Conservation (phyloP, 2,329 filamentous ascomycete genomes). For the Calonectria pteridis region DNA sequence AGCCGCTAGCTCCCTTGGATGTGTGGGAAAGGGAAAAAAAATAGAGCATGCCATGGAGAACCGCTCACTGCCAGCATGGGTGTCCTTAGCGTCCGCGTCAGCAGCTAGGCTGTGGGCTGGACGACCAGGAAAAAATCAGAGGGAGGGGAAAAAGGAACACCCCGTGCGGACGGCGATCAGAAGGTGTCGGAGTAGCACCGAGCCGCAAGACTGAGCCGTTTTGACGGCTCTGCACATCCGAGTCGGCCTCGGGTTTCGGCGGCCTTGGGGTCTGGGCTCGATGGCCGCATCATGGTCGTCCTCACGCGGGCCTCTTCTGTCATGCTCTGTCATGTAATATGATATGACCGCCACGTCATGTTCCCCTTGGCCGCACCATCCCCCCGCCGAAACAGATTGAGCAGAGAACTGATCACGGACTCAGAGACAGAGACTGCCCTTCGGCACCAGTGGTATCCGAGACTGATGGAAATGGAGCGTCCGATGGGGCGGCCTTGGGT, state of each 20-base stretch:
- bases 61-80: background rate
- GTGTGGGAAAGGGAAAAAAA: background rate
- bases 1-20: background rate
- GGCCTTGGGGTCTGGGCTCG: background rate
- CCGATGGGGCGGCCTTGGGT: background rate
- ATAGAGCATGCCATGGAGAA: background rate
- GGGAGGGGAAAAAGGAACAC: background rate
- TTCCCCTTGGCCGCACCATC: background rate
- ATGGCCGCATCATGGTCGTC: background rate
- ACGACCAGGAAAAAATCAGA: background rate
- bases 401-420: background rate
- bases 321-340: background rate
- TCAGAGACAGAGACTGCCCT: background rate
- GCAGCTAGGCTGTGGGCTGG: background rate
- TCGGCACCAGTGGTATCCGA: background rate
- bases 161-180: background rate
- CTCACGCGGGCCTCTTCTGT: background rate
- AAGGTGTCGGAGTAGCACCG: background rate
- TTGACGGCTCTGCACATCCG: background rate
- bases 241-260: background rate
- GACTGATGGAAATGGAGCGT: background rate
- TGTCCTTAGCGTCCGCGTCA: constrained; percentile 2
- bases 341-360: constrained; percentile 5
- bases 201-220: background rate
- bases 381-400: background rate